phyloP scores from a whole-genome alignment of 768 basidiomycete genomes.

The Tephrocybe sp. region DNA sequence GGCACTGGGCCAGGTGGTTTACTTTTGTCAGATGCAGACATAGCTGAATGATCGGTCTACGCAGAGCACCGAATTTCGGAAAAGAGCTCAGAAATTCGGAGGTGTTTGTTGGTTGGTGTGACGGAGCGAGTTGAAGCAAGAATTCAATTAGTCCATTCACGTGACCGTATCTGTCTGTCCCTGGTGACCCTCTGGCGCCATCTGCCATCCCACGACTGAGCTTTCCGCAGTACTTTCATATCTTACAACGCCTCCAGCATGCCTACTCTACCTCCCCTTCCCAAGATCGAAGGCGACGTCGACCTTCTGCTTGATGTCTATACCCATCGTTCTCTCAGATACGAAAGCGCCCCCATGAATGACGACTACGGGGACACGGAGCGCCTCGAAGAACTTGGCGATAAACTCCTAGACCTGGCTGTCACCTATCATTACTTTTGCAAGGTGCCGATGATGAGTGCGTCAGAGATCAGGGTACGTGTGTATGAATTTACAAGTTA shows the following conservation, averaged over 20 bases:
- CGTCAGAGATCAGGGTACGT: slow-evolving; percentile 45
- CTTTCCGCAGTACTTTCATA: slow-evolving; percentile 4
- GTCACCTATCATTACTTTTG: slow-evolving; percentile 52
- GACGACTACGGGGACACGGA: slow-evolving; percentile 58
- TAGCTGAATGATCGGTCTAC: slow-evolving; percentile 3
- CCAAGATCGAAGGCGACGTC: slow-evolving; percentile 53
- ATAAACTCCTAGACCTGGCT: slow-evolving; percentile 48
- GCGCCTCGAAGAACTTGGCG: slow-evolving; percentile 61
- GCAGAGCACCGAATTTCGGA: not conserved
- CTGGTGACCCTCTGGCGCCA: slow-evolving; percentile 9
- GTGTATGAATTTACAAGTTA: slow-evolving; percentile 2
- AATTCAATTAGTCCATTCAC: slow-evolving; percentile 7
- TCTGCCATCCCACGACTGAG: slow-evolving; percentile 12
- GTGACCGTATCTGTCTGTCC: slow-evolving; percentile 11
- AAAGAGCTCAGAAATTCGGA: no score
- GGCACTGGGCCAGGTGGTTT: slow-evolving; percentile 28
- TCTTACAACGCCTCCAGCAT: slow-evolving; percentile 1
- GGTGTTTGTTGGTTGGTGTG: not conserved
- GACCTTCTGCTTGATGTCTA: slow-evolving; percentile 59
- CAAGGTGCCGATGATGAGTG: slow-evolving; percentile 41
- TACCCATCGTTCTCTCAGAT: slow-evolving; percentile 46
- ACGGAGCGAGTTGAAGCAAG: not conserved
- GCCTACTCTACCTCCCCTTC: slow-evolving; percentile 47
- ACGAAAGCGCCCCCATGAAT: slow-evolving; percentile 25
- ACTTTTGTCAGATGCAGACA: slow-evolving; percentile 21